A percentile compares a stretch with the other conserved stretches of the same genome.
These are phyloP conservation scores for Irpex rosettiformis DNA, from an alignment of 1,284 basidiomycete species.

Conservation along the genomic window DNA sequence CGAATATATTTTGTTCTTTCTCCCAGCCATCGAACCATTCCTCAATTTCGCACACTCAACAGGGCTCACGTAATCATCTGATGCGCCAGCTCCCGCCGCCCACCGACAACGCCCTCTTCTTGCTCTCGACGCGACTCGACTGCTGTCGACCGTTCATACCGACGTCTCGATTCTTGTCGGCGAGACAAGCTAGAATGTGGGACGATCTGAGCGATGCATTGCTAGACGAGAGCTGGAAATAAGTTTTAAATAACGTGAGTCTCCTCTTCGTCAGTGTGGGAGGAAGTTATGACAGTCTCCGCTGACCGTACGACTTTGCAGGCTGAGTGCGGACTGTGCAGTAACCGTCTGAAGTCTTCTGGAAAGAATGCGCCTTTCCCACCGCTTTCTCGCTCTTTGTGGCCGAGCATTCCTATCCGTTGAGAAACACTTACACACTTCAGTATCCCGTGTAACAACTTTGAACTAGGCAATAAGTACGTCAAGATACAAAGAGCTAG, in stretches of 20 bases:
- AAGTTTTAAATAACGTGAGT: background rate
- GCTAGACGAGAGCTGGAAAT: background rate
- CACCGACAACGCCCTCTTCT: background rate
- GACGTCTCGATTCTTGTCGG: background rate
- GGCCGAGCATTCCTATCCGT: background rate
- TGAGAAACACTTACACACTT: too few relatives aligned
- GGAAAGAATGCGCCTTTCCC: background rate
- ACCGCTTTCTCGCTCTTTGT: background rate
- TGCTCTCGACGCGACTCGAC: background rate
- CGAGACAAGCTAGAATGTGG: background rate
- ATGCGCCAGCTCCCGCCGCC: background rate
- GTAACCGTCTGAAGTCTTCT: background rate
- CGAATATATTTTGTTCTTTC: constrained; percentile 1
- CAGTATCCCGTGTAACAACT: too few relatives aligned
- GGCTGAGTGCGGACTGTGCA: background rate
- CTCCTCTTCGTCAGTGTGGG: background rate
- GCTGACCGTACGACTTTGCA: background rate
- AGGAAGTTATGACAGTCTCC: background rate
- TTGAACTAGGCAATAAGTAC: too few relatives aligned
- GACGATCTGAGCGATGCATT: background rate
- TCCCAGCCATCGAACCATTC: constrained; percentile 16
- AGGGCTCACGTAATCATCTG: constrained; percentile 10
- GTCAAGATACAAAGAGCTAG: too few relatives aligned
- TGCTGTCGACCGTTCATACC: background rate
- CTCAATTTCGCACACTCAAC: background rate